These are phyloP conservation scores for Capronia epimyces DNA, from an alignment of 2,329 filamentous ascomycete species.

Conservation along the genomic window DNA sequence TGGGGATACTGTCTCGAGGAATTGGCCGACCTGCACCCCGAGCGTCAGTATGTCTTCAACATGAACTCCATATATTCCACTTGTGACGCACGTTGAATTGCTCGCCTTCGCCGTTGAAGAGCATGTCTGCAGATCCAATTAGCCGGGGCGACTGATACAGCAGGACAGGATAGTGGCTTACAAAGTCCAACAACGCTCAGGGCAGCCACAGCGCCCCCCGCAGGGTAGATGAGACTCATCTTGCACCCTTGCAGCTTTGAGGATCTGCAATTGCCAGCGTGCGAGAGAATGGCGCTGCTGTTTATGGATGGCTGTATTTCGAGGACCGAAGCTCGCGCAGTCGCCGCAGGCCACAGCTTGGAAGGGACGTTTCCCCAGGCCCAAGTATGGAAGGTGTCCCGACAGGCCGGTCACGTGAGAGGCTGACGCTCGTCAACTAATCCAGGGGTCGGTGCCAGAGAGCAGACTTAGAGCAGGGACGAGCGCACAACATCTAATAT, in stretches of 20 bases:
- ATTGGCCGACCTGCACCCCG: conserved; percentile 67
- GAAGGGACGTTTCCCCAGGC: background rate
- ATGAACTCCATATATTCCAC: background rate
- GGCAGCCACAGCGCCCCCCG: conserved; percentile 62
- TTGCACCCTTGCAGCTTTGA: conserved; percentile 9
- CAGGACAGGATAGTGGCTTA: conserved; percentile 46
- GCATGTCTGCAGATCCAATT: conserved; percentile 66
- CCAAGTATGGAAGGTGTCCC: conserved; percentile 13
- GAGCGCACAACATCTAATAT: no score
- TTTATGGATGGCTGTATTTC: conserved; percentile 1
- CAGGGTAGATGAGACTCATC: conserved; percentile 70
- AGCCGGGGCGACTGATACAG: conserved; percentile 9
- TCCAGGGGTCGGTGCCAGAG: background rate
- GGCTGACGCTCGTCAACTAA: background rate
- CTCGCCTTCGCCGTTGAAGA: conserved; percentile 95
- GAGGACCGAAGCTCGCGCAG: conserved; percentile 10
- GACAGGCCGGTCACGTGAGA: conserved; percentile 7
- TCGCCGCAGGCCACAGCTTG: conserved; percentile 20
- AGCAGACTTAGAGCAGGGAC: background rate
- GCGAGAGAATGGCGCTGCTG: conserved; percentile 1
- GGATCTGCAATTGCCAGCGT: background rate
- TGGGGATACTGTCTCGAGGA: conserved; percentile 88
- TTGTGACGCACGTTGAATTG: conserved; percentile 70
- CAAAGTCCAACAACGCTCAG: conserved; percentile 71
- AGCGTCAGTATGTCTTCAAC: conserved; percentile 1